Percentiles rank a stretch among this genome's conserved stretches.
Conservation (phyloP, 164 flowering plant genomes). For the Warburgia ugandensis region DNA sequence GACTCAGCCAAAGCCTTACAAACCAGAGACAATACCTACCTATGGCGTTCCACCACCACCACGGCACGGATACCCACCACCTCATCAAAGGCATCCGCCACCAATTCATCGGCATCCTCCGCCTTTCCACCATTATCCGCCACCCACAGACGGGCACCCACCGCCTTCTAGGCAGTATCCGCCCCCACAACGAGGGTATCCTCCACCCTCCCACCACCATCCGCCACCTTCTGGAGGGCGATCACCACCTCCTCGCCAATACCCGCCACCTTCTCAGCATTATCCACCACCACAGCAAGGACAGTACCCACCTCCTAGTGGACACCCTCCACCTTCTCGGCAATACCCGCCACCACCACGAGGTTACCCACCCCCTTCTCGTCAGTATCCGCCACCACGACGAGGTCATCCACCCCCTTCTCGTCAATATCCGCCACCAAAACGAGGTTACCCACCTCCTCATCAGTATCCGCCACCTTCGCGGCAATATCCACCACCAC, state of each 20-base stretch:
- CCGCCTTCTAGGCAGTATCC: too few species aligned
- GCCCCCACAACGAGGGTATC: too few species aligned
- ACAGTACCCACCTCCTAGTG: conserved; percentile 1
- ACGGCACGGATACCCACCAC: conserved; percentile 3
- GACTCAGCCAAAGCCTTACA: neutral
- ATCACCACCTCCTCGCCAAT: conserved; percentile 3
- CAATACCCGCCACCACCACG: conserved; percentile 1
- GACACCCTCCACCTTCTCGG: neutral
- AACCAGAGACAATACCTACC: conserved; percentile 1
- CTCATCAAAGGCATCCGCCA: conserved; percentile 7
- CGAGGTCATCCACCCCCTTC: too few species aligned
- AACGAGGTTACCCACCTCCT: too few species aligned
- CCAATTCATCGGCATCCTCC: conserved; percentile 5
- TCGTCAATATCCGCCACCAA: too few species aligned
- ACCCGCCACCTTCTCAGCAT: neutral
- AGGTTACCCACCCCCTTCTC: neutral
- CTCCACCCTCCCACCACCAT: conserved; percentile 2
- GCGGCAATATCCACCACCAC: too few species aligned
- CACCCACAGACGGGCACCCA: conserved; percentile 6
- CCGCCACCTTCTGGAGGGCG: neutral
- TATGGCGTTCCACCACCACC: too few species aligned
- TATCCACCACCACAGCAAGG: conserved; percentile 1
- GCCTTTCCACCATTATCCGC: conserved; percentile 7
- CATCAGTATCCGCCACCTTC: too few species aligned
- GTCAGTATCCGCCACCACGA: too few species aligned